Evolutionary conservation across 2,329 filamentous ascomycete genomes (phyloP).

Genomic region (Pyrenochaeta sp.): DNA sequence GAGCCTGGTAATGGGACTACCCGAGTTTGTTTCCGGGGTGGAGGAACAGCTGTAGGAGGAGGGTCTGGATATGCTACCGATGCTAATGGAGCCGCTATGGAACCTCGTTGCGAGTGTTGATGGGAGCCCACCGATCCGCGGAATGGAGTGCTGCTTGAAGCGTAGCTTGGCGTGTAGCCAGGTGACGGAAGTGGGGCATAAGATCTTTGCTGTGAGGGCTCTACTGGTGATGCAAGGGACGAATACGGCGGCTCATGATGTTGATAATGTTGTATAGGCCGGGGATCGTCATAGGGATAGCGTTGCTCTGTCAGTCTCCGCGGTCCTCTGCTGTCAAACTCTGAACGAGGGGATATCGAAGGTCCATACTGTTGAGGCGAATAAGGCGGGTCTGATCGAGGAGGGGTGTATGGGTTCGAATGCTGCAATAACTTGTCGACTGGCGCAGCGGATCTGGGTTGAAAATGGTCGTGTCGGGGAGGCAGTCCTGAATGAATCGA

Average conservation of each 20-base stretch:
- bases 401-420: conserved; percentile 50
- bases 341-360: conserved; percentile 48
- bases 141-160: conserved; percentile 49
- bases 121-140: conserved; percentile 50
- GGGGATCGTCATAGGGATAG: conserved; percentile 44
- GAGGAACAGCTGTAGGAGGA: conserved; percentile 40
- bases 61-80: conserved; percentile 45
- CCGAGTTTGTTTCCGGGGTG: conserved; percentile 38
- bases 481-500: conserved; percentile 47
- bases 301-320: conserved; percentile 42
- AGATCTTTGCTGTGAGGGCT: conserved; percentile 43
- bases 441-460: conserved; percentile 41
- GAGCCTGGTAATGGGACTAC: conserved; percentile 47
- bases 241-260: conserved; percentile 45
- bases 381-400: conserved; percentile 50
- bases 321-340: conserved; percentile 41
- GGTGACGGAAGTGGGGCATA: conserved; percentile 50
- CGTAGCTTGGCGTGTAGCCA: conserved; percentile 51
- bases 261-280: conserved; percentile 36
- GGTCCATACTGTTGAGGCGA: conserved; percentile 51
- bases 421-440: conserved; percentile 48
- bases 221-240: conserved; percentile 49
- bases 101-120: conserved; percentile 47
- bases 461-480: conserved; percentile 40
- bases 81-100: conserved; percentile 42